phyloP scores from a whole-genome alignment of 75 land plant species.

The Pinus tabuliformis region DNA sequence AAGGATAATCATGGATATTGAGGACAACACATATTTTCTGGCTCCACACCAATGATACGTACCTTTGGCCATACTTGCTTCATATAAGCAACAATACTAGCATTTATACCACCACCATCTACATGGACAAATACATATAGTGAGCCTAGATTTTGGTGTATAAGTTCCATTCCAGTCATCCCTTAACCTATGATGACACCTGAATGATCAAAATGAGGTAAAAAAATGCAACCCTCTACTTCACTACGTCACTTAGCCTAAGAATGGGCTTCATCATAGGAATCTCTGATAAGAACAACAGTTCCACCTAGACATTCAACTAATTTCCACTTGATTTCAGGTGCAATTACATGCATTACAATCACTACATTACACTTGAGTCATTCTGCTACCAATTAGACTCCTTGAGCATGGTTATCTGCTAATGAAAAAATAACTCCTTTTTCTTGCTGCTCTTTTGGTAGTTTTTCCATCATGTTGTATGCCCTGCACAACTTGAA shows the following conservation, averaged over 20 bases:
- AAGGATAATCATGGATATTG: too few relatives aligned
- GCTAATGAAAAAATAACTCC: constrained; percentile 51
- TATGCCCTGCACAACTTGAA: constrained; percentile 60
- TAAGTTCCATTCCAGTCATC: constrained; percentile 74
- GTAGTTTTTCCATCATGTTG: constrained; percentile 56
- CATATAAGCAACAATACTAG: constrained; percentile 69
- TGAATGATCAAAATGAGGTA: constrained; percentile 78
- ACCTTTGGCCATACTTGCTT: constrained; percentile 62
- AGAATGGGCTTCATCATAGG: constrained; percentile 74
- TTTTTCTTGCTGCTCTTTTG: constrained; percentile 29
- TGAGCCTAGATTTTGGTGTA: constrained; percentile 42
- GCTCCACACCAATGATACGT: too few relatives aligned
- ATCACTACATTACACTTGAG: constrained; percentile 19
- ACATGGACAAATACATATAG: constrained; percentile 69
- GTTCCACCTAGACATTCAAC: constrained; percentile 60
- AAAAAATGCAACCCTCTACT: constrained; percentile 49
- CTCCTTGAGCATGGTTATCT: constrained; percentile 6
- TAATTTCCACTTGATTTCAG: constrained; percentile 53
- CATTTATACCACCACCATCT: constrained; percentile 76
- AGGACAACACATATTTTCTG: too few relatives aligned
- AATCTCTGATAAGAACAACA: constrained; percentile 64
- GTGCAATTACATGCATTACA: constrained; percentile 21
- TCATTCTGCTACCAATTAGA: constrained; percentile 9
- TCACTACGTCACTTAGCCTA: constrained; percentile 47
- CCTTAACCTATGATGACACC: constrained; percentile 61